These are phyloP conservation scores for Botryotinia globosa DNA, from an alignment of 2,329 filamentous ascomycete species.

Conservation along the genomic window DNA sequence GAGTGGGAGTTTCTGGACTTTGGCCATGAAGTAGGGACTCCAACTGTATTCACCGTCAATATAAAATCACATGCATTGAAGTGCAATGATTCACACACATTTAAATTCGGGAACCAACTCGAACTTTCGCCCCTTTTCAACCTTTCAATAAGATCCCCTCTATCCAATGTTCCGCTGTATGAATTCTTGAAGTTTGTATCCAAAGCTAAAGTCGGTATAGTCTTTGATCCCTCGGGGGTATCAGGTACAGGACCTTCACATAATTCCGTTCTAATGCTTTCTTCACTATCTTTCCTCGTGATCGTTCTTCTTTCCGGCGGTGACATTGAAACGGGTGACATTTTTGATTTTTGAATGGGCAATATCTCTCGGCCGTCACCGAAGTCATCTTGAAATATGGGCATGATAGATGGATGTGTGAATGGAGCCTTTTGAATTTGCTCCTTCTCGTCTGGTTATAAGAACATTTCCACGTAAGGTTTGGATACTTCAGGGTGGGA, in stretches of 20 bases:
- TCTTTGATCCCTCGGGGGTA: slow-evolving; percentile 25
- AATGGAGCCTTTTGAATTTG: slow-evolving; percentile 16
- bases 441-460: slow-evolving; percentile 16
- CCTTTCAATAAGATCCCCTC: slow-evolving; percentile 77
- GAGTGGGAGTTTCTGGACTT: slow-evolving; percentile 30
- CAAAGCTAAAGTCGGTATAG: slow-evolving; percentile 21
- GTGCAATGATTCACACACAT: slow-evolving; percentile 45
- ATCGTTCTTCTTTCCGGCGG: slow-evolving; percentile 27
- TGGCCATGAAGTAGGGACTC: slow-evolving; percentile 35
- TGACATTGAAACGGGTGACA: slow-evolving; percentile 29
- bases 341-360: slow-evolving; percentile 26
- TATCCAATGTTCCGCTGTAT: slow-evolving; percentile 47
- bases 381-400: slow-evolving; percentile 56
- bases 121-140: slow-evolving; percentile 78
- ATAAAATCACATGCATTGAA: slow-evolving; percentile 9
- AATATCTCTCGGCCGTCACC: slow-evolving; percentile 37
- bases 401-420: slow-evolving; percentile 45
- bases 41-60: slow-evolving; percentile 27
- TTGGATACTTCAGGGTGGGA: not conserved
- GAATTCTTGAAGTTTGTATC: slow-evolving; percentile 26
- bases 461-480: slow-evolving; percentile 1
- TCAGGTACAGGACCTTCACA: slow-evolving; percentile 54
- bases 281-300: slow-evolving; percentile 50
- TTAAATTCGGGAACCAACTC: slow-evolving; percentile 66
- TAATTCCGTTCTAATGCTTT: slow-evolving; percentile 59